Percentiles rank a stretch among this genome's conserved stretches.
Conservation (phyloP, 2,329 filamentous ascomycete species). For the Penicillium corylophilum region DNA sequence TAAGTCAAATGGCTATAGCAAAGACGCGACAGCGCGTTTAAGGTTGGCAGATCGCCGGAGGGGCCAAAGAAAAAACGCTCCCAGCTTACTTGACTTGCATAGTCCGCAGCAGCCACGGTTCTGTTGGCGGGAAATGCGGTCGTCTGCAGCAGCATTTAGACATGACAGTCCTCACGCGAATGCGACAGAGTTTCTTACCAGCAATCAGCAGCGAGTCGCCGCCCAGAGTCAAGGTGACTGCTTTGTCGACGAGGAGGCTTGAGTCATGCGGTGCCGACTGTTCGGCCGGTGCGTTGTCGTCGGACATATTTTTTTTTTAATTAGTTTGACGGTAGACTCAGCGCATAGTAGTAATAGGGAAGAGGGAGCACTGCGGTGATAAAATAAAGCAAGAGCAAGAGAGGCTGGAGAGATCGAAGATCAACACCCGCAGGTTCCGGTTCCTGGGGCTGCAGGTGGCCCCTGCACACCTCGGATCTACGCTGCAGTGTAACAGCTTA, state of each 20-base stretch:
- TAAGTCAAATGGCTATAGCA: slow-evolving; percentile 5
- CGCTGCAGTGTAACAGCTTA: slow-evolving; percentile 3
- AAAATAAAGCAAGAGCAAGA: slow-evolving; percentile 3
- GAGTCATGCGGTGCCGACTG: slow-evolving; percentile 38
- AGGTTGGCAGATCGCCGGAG: slow-evolving; percentile 8
- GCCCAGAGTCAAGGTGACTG: slow-evolving; percentile 60
- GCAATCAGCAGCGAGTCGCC: slow-evolving; percentile 61
- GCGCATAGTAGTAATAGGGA: slow-evolving; percentile 8
- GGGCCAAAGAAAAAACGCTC: slow-evolving; percentile 5
- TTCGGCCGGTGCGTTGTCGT: slow-evolving; percentile 28
- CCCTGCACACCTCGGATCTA: slow-evolving; percentile 15
- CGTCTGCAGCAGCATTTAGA: slow-evolving; percentile 45
- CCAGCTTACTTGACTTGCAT: slow-evolving; percentile 49
- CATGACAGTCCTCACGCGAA: neutral
- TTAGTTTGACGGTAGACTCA: slow-evolving; percentile 10
- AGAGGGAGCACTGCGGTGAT: neutral
- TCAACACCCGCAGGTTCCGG: slow-evolving; percentile 20
- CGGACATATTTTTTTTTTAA: no score
- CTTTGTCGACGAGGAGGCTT: slow-evolving; percentile 56
- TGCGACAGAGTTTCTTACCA: slow-evolving; percentile 42
- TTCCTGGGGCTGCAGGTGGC: slow-evolving; percentile 14
- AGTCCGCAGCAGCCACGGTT: slow-evolving; percentile 56
- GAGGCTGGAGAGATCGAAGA: slow-evolving; percentile 11
- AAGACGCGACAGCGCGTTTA: slow-evolving; percentile 7
- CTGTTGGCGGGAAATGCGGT: slow-evolving; percentile 52